Base-by-base conservation (phyloP, 2,329 filamentous ascomycete species). In the Aspergillus flavus region DNA sequence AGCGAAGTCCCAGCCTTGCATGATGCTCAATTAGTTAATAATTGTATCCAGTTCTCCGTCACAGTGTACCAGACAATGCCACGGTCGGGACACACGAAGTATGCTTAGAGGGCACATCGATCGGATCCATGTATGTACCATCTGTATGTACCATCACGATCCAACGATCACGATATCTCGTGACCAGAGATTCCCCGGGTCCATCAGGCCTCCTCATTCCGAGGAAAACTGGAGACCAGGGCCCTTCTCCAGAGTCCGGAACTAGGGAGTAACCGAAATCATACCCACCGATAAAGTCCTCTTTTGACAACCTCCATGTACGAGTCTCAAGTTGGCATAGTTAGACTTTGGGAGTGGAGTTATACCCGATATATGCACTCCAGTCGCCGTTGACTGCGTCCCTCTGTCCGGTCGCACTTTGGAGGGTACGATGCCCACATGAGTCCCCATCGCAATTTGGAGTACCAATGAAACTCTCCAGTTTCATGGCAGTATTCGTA, bases 191-290 rank as follows among this genome's bases (percentile, higher is more conserved):
- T 53, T 32, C 28, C 50, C 50, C 16, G 50, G 50, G 11, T 34
- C 16, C 26, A 26, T 53, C 50, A 30, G 45, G 6, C 3, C 5
- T 26, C 48, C 23, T 26, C 21, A 26, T 39, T 41, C 52, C 21
- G 52, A 55, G 52, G 52, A 39, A 55, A 55, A 55, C 52, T 55
- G 52, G 32, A 39, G 52, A 39, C 32, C 19, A 34, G 21, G 30
- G 7, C n/a, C n/a, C 34, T 54, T 36, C 32, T 53, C 50, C 50
- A 53, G 36, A 41, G 39, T 41, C n/a, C 39, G 16, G 39, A 41
- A n/a, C 39, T 19, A 41, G 39, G 39, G 39, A 41, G 39, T n/a
- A 41, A 41, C 39, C 39, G 39, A 41, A 41, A 19, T 41, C 39
- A 41, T 54, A 21, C 30, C 32, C 19, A 30, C 52, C n/a, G n/a